Base-by-base conservation (phyloP, 2,329 filamentous ascomycete genomes). In the Monilinia aucupariae region DNA sequence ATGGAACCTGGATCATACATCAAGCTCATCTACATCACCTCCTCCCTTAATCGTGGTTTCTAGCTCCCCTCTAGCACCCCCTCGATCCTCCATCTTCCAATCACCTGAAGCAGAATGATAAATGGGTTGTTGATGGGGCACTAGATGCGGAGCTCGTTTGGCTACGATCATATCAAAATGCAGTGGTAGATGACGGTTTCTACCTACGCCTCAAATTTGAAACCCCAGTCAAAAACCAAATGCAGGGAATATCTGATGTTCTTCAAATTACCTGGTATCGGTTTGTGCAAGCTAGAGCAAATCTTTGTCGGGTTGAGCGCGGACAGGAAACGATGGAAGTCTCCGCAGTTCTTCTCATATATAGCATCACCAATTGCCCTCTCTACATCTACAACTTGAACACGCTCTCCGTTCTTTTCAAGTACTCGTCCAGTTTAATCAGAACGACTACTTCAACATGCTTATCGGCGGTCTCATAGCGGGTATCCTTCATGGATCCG, bases 231-330 rank as follows among this genome's bases (percentile, higher is more conserved):
- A 22, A 13, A 34, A 25, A 56, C 47, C 13, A 34, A 32, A 25
- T 34, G 41, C 45, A 17, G 15, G 41, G 41, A 25, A 34, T 22
- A 12, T 32, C 41, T 47, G 27, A 56, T 56, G 13, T 47, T 56
- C 45, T 34, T 56, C 22, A 9, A 34, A 41, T 13, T 56, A 56
- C 54, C 22, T 12, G n/a, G 12, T 6, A 25, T 47, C 27, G n/a
- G 54, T 47, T 41, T 58, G 41, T 58, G 54, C 27, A 58, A 47
- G 34, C 30, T 58, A 58, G 30, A 37, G 54, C n/a, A 27, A 37
- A 34, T 5, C 30, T 58, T 45, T n/a, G 30, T 58, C n/a, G 7
- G 22, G 8, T 34, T 58, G 25, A 48, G 30, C 54, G 43, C 30
- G 1, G 2, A 13, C 13, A 27, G 30, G 9, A 34, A 37, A 34